These are phyloP conservation scores for Teratosphaeria epicoccoides DNA, from an alignment of 2,329 filamentous ascomycete species.

Conservation along the genomic window DNA sequence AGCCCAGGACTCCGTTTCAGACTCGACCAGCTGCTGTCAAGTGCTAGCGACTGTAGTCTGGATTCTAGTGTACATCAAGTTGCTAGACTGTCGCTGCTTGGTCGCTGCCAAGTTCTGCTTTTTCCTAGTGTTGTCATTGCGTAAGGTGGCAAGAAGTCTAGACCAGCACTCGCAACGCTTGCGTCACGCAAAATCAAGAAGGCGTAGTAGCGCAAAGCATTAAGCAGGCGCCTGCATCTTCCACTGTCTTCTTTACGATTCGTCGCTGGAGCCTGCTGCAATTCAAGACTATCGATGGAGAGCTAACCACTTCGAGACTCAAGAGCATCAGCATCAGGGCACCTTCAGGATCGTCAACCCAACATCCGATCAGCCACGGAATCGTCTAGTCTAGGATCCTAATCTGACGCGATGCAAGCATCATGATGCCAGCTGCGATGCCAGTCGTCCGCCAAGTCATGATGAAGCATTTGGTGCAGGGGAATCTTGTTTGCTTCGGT, in stretches of 20 bases:
- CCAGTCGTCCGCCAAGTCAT: too few species aligned
- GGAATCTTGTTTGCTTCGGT: background rate
- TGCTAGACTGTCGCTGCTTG: background rate
- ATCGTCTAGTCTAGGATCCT: background rate
- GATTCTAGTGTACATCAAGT: background rate
- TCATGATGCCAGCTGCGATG: too few species aligned
- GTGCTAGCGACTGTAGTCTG: background rate
- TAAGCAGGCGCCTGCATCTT: background rate
- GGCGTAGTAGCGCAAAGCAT: background rate
- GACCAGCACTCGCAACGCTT: background rate
- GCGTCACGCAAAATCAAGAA: background rate
- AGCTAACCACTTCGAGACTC: background rate
- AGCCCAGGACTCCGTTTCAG: background rate
- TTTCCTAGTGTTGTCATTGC: background rate
- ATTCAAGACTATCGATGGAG: background rate
- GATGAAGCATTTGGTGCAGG: background rate
- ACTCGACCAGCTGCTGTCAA: background rate
- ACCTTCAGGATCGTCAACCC: background rate
- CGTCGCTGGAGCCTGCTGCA: background rate
- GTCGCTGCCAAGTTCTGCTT: background rate
- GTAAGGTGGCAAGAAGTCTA: background rate
- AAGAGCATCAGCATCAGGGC: background rate
- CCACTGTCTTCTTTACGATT: background rate
- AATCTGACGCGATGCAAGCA: too few species aligned
- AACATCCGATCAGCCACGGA: background rate